phyloP scores from a whole-genome alignment of 495 filamentous ascomycete genomes.

The Amniculicola lignicola region DNA sequence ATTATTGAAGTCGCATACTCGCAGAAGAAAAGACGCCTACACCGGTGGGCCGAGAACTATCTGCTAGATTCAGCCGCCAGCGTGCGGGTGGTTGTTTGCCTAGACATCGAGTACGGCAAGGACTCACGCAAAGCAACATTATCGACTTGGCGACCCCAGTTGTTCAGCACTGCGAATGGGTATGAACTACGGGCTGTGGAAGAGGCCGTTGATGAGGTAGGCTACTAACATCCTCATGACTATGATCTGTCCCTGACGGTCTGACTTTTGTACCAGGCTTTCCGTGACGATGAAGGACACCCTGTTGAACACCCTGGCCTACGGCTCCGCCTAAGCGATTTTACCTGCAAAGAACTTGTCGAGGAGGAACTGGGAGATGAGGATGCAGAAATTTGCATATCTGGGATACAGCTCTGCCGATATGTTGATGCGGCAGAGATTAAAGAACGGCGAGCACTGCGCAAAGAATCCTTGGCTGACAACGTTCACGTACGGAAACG shows the following conservation, averaged over 20 bases:
- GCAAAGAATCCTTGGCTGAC: too few relatives aligned
- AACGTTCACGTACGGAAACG: too few relatives aligned
- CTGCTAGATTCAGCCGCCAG: neutral
- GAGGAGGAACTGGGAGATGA: neutral
- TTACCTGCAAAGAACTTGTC: slow-evolving; percentile 10
- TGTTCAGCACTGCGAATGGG: neutral
- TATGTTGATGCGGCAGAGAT: too few relatives aligned
- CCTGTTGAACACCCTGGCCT: slow-evolving; percentile 10
- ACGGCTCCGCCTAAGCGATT: slow-evolving; percentile 9
- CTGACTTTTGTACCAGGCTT: slow-evolving; percentile 9
- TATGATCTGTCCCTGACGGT: neutral
- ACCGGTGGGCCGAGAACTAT: slow-evolving; percentile 11
- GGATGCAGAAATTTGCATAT: neutral
- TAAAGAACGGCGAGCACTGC: too few relatives aligned
- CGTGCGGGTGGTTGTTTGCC: neutral
- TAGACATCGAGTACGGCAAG: slow-evolving; percentile 1
- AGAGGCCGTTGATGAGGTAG: slow-evolving; percentile 1
- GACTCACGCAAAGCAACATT: neutral
- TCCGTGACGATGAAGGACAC: slow-evolving; percentile 11
- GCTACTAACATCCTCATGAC: neutral
- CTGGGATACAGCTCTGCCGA: too few relatives aligned
- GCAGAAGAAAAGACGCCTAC: slow-evolving; percentile 1
- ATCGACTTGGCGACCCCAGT: neutral
- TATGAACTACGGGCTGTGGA: neutral
- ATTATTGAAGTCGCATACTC: slow-evolving; percentile 15